These are phyloP conservation scores for Phaeosphaeriaceae sp. DNA, from an alignment of 2,329 filamentous ascomycete species.

Conservation along the genomic window DNA sequence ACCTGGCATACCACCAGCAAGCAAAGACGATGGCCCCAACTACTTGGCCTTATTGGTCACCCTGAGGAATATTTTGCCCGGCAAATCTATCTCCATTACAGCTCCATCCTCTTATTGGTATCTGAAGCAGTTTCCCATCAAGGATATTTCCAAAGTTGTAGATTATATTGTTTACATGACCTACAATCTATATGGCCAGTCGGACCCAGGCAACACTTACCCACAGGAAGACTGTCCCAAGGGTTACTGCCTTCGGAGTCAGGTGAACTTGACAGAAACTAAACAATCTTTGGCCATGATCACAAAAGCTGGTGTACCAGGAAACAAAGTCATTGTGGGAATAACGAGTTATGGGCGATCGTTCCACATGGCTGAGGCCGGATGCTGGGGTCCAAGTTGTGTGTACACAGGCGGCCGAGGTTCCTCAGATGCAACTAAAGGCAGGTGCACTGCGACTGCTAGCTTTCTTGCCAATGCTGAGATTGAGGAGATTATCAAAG, in stretches of 20 bases:
- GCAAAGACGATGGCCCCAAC: slow-evolving; percentile 37
- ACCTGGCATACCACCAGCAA: slow-evolving; percentile 43
- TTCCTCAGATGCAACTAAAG: slow-evolving; percentile 36
- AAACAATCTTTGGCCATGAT: slow-evolving; percentile 44
- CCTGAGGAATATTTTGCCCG: slow-evolving; percentile 15
- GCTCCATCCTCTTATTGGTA: slow-evolving; percentile 40
- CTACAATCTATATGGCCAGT: slow-evolving; percentile 51
- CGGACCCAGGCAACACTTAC: slow-evolving; percentile 47
- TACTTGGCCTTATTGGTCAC: slow-evolving; percentile 39
- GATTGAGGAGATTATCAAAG: slow-evolving; percentile 31
- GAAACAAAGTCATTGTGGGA: slow-evolving; percentile 42
- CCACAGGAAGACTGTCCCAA: slow-evolving; percentile 34
- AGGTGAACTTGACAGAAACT: slow-evolving; percentile 50
- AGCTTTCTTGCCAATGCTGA: slow-evolving; percentile 52
- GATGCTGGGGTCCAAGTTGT: slow-evolving; percentile 3
- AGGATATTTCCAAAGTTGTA: slow-evolving; percentile 22
- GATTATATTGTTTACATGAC: slow-evolving; percentile 46
- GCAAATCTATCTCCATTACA: slow-evolving; percentile 29
- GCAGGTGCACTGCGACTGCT: slow-evolving; percentile 45
- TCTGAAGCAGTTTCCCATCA: slow-evolving; percentile 32
- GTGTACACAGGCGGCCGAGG: background rate
- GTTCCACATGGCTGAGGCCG: slow-evolving; percentile 37
- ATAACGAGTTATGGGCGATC: slow-evolving; percentile 44
- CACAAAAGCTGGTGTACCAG: slow-evolving; percentile 42
- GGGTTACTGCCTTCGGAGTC: slow-evolving; percentile 39